Evolutionary conservation across 164 flowering plant species (phyloP), one percentile per base, ranked within the genome.

Genomic region (Dillenia turbinata): DNA sequence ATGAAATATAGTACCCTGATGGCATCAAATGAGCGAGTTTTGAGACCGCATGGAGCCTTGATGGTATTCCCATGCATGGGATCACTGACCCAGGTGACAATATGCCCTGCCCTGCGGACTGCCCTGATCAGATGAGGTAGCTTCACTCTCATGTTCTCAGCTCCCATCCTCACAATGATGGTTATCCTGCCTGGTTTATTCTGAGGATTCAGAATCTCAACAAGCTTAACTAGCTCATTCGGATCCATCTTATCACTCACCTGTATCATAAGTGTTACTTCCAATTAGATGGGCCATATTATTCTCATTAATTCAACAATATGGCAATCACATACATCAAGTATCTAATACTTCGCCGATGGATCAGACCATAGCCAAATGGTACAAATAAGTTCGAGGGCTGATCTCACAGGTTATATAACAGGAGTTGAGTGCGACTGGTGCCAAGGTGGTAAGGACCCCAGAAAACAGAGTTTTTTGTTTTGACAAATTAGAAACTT

Each of bases 11-110:
- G 52, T 89, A 92, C 98, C 89, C 81, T 71, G 64, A 89, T 92
- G n/a, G 98, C 64, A 60, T 92, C 98, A 33, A 92, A 92, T 49
- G 98, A 91, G 55, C 96, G 92, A 49, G 98, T 92, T 71, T 92
- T 89, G 69, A 89, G 92, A 60, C 98, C 98, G 43, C 91, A 87
- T 10, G 98, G 98, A 66, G 98, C 98, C 70, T 92, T 92, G 60
- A 86, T 92, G 75, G 98, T 88, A 81, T 92, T 89, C 33, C 98
- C 96, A 63, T 92, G 98, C 98, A 92, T 89, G 12, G 98, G 96
- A 68, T 92, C 98, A 62, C 90, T 83, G 76, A 92, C 98, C 98
- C 98, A 92, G 16, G 96, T 92, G 57, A 92, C 96, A 52, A 88
- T 85, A 65, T 82, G 95, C 11, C 98, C 96, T 14, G 87, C 79